Evolutionary conservation across 2,329 filamentous ascomycete genomes (phyloP).

Genomic region (Aspergillus thermomutatus): DNA sequence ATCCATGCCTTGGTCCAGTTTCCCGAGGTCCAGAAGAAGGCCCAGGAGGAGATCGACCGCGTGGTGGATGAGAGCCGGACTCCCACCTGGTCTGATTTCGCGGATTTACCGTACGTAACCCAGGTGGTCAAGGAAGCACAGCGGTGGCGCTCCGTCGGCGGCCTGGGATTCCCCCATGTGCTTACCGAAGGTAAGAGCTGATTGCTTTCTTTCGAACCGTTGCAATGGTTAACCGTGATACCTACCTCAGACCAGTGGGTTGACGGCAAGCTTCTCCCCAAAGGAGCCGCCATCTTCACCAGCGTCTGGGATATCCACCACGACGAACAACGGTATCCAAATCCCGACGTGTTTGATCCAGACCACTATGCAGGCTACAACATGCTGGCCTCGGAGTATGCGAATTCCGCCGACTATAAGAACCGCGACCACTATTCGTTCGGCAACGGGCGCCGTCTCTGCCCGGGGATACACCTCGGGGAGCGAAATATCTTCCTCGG

Average conservation of each 20-base stretch:
- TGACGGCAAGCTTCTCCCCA: constrained; percentile 47
- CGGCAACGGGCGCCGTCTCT: constrained; percentile 22
- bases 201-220: not conserved
- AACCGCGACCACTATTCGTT: constrained; percentile 37
- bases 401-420: constrained; percentile 20
- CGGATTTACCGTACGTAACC: constrained; percentile 38
- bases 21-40: constrained; percentile 26
- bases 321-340: constrained; percentile 41
- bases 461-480: constrained; percentile 48
- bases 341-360: constrained; percentile 32
- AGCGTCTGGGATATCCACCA: constrained; percentile 47
- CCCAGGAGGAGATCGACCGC: constrained; percentile 49
- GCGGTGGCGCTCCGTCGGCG: constrained; percentile 49
- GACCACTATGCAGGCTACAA: constrained; percentile 23
- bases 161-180: constrained; percentile 14
- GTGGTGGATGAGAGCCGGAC: constrained; percentile 48
- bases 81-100: constrained; percentile 41
- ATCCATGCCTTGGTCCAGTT: constrained; percentile 12
- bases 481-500: constrained; percentile 49
- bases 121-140: constrained; percentile 56
- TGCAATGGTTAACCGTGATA: not conserved
- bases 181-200: constrained; percentile 7
- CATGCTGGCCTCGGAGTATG: constrained; percentile 31
- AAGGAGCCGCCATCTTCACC: constrained; percentile 42
- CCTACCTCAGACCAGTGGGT: constrained; percentile 38